phyloP scores from a whole-genome alignment of 345 rosid species.

The Tarenaya hassleriana region DNA sequence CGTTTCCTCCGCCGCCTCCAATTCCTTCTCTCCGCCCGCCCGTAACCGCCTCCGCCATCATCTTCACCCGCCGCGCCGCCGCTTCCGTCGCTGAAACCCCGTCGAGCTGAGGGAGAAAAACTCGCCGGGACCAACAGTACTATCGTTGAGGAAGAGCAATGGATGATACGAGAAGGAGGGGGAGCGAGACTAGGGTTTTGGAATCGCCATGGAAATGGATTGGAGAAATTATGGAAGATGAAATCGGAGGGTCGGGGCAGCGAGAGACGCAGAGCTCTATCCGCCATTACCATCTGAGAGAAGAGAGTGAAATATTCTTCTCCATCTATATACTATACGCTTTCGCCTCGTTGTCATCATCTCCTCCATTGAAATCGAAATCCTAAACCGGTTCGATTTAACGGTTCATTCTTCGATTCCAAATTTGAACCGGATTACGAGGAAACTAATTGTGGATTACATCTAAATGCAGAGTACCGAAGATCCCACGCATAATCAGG shows the following conservation, averaged over 20 bases:
- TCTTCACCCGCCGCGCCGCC: background rate
- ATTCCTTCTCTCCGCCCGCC: conserved; percentile 12
- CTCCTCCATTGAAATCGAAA: conserved; percentile 28
- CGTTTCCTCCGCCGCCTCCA: conserved; percentile 16
- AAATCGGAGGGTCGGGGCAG: conserved; percentile 4
- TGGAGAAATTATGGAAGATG: background rate
- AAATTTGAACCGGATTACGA: conserved; percentile 2
- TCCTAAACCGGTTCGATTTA: conserved; percentile 18
- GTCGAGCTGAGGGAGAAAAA: conserved; percentile 1
- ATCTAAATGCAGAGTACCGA: too few species aligned
- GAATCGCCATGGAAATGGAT: conserved; percentile 6
- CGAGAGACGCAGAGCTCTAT: conserved; percentile 20
- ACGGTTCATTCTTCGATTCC: background rate
- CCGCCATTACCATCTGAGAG: conserved; percentile 28
- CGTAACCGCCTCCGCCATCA: background rate
- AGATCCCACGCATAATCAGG: background rate
- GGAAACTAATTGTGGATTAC: too few species aligned
- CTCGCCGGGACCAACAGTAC: conserved; percentile 9
- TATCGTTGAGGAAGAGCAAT: conserved; percentile 10
- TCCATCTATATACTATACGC: background rate
- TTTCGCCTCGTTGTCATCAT: conserved; percentile 27
- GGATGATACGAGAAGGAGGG: conserved; percentile 3
- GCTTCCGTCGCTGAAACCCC: conserved; percentile 10
- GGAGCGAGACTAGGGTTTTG: background rate
- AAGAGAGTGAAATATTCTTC: conserved; percentile 5